Percentiles rank a stretch among this genome's conserved stretches.
These are phyloP conservation scores for Radiomyces spectabilis DNA, from an alignment of 192 early-diverging fungal genomes.

Conservation along the genomic window DNA sequence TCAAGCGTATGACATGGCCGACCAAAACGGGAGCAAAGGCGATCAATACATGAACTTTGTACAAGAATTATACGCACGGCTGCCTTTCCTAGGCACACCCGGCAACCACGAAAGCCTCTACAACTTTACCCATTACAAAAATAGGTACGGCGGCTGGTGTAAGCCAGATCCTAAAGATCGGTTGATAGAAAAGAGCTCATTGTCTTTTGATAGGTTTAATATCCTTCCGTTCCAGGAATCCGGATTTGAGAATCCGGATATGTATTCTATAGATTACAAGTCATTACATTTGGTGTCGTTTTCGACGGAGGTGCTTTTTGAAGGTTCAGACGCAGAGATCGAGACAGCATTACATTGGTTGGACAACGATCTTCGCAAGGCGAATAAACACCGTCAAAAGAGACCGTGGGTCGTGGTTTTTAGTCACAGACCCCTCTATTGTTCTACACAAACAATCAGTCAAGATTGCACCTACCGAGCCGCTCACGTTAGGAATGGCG, in stretches of 20 bases:
- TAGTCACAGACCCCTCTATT: conserved; percentile 22
- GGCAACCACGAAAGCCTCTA: conserved; percentile 28
- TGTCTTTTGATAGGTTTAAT: conserved; percentile 10
- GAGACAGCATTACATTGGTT: conserved; percentile 16
- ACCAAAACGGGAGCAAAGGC: conserved; percentile 22
- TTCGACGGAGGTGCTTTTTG: conserved; percentile 21
- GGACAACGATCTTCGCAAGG: conserved; percentile 13
- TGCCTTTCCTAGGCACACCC: conserved; percentile 21
- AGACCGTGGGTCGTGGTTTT: conserved; percentile 28
- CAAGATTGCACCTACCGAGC: no score
- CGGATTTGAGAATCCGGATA: conserved; percentile 10
- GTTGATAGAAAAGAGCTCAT: no score
- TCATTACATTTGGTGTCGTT: conserved; percentile 22
- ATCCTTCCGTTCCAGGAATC: conserved; percentile 21
- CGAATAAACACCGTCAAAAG: conserved; percentile 13
- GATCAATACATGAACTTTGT: conserved; percentile 27
- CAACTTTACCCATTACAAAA: conserved; percentile 26
- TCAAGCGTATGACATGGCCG: conserved; percentile 27
- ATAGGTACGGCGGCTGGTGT: no score
- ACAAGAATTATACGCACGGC: conserved; percentile 13
- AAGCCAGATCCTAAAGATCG: no score
- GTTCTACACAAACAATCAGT: no score
- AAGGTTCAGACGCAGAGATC: conserved; percentile 11
- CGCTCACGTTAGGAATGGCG: no score
- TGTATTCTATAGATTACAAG: conserved; percentile 26